Conservation (phyloP, 1,284 basidiomycete species). For the Sphaerobolus stellatus region DNA sequence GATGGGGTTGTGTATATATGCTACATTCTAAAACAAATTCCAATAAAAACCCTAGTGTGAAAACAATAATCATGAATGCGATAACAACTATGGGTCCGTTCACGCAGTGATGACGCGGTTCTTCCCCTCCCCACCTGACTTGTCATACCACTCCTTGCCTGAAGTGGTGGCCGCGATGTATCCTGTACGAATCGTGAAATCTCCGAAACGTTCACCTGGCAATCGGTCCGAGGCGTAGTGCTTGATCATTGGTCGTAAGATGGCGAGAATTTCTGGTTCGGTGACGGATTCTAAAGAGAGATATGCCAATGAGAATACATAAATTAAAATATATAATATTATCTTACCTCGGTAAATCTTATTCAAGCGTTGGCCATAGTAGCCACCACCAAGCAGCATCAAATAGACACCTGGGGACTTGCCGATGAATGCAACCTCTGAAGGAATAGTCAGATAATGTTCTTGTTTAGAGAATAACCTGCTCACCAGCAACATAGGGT, state of each 20-base stretch:
- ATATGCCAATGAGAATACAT: not conserved
- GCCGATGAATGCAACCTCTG: conserved; percentile 94
- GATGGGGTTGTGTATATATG: too few species aligned
- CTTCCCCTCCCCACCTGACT: conserved; percentile 69
- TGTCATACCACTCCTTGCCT: conserved; percentile 82
- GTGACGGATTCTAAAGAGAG: conserved; percentile 76
- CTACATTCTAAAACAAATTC: not conserved
- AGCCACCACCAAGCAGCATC: conserved; percentile 96
- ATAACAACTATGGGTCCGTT: not conserved
- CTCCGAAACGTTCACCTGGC: conserved; percentile 93
- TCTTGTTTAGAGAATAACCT: not conserved
- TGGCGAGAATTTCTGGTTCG: conserved; percentile 91
- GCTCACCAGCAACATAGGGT: conserved; percentile 86
- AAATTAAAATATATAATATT: not conserved
- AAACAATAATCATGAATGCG: not conserved
- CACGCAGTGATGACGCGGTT: conserved; percentile 1
- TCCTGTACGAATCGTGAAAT: conserved; percentile 88
- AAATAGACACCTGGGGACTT: conserved; percentile 93
- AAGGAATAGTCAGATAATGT: not conserved
- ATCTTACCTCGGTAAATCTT: conserved; percentile 81
- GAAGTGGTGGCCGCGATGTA: conserved; percentile 79
- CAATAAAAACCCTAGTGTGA: not conserved
- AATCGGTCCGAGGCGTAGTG: conserved; percentile 85
- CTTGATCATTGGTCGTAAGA: conserved; percentile 91
- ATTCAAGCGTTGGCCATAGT: conserved; percentile 89